phyloP scores from a whole-genome alignment of 192 early-diverging fungal genomes.

The Paraglomus brasilianum region DNA sequence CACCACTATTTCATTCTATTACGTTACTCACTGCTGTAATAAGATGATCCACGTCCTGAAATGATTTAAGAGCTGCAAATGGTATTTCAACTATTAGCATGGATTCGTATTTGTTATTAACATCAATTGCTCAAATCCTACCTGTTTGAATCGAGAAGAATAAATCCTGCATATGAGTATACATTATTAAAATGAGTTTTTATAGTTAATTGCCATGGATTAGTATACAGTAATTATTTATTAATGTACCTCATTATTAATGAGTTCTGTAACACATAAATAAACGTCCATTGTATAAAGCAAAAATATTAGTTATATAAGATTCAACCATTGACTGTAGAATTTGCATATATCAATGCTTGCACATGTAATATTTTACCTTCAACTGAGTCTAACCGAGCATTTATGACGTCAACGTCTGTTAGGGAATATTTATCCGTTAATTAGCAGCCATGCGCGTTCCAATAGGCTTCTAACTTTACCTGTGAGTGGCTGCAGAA shows the following conservation, averaged over 20 bases:
- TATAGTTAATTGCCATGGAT: conserved; percentile 37
- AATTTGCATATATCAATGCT: too few relatives aligned
- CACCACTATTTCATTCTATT: background rate
- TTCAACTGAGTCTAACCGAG: conserved; percentile 62
- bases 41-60: conserved; percentile 57
- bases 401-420: conserved; percentile 50
- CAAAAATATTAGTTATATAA: background rate
- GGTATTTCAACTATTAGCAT: background rate
- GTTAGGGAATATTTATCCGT: background rate
- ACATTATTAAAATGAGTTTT: conserved; percentile 35
- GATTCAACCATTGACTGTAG: too few relatives aligned
- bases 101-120: background rate
- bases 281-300: background rate
- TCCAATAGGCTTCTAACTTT: background rate
- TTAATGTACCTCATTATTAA: conserved; percentile 31
- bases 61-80: conserved; percentile 37
- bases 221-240: conserved; percentile 22
- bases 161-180: conserved; percentile 46
- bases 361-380: conserved; percentile 24
- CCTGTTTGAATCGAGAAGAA: conserved; percentile 48
- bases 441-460: background rate
- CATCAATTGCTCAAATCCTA: background rate
- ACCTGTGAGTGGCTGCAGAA: conserved; percentile 69
- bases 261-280: conserved; percentile 31
- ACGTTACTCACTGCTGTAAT: conserved; percentile 41